Percentiles rank a stretch among this genome's conserved stretches.
phyloP scores from a whole-genome alignment of 2,329 filamentous ascomycete genomes.

The Apiospora hydei region DNA sequence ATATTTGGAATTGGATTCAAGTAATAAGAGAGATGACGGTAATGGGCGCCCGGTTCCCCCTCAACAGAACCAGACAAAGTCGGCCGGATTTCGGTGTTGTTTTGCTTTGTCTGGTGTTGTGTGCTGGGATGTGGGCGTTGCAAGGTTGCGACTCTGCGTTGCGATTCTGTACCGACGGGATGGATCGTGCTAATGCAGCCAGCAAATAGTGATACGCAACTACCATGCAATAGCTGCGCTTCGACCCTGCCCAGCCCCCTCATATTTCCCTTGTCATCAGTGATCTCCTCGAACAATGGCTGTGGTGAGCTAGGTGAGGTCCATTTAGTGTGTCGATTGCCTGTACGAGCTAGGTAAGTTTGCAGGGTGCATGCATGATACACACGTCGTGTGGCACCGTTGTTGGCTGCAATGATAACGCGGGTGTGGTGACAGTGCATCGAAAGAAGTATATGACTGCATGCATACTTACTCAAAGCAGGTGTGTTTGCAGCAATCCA shows the following conservation, averaged over 20 bases:
- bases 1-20: background rate
- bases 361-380: conserved; percentile 4
- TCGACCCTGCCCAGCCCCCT: background rate
- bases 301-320: background rate
- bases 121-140: background rate
- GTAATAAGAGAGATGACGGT: background rate
- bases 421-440: conserved; percentile 4
- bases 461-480: background rate
- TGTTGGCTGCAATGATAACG: background rate
- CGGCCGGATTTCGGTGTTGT: conserved; percentile 4
- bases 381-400: background rate
- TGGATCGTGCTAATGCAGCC: conserved; percentile 19
- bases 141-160: background rate
- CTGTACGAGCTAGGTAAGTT: background rate
- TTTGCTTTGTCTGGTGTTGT: background rate
- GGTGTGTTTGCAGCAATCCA: background rate
- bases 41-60: too few species aligned
- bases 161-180: conserved; percentile 9
- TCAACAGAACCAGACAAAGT: background rate
- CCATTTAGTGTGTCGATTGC: background rate
- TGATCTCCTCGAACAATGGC: background rate
- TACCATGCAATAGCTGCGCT: conserved; percentile 4
- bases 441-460: background rate
- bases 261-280: background rate
- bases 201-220: conserved; percentile 16